These are phyloP conservation scores for Xerocomus potaroensis DNA, from an alignment of 768 basidiomycete genomes.

Conservation along the genomic window DNA sequence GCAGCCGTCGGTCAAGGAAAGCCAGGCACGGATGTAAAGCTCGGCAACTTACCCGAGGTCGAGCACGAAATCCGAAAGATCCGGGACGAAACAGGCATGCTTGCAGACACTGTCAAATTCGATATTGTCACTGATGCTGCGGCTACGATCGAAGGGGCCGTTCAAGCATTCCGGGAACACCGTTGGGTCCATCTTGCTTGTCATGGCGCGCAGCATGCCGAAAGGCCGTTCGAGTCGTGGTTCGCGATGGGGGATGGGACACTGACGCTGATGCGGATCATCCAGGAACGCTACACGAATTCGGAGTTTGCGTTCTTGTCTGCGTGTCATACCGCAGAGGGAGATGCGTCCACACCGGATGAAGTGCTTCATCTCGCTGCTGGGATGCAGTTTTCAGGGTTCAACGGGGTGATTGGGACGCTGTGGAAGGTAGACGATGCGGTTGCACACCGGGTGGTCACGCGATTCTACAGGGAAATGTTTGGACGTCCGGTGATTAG, in stretches of 20 bases:
- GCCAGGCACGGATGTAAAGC: background rate
- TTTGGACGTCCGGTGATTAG: background rate
- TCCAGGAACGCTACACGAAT: background rate
- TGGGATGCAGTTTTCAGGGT: background rate
- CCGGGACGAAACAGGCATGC: background rate
- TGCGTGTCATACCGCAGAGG: background rate
- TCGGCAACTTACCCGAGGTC: background rate
- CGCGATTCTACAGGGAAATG: background rate
- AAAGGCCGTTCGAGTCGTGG: background rate
- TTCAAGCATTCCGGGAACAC: background rate
- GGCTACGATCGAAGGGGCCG: background rate
- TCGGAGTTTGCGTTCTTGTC: constrained; percentile 1
- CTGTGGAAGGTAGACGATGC: background rate
- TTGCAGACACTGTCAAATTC: background rate
- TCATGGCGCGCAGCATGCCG: background rate
- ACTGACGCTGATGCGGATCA: background rate
- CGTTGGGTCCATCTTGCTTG: background rate
- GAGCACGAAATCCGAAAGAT: background rate
- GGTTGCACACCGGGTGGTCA: background rate
- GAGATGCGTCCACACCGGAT: background rate
- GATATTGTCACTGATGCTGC: background rate
- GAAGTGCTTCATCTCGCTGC: background rate
- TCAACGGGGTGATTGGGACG: background rate
- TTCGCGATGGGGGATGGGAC: background rate
- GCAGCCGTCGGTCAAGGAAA: background rate